Evolutionary conservation across 2,329 filamentous ascomycete species (phyloP).

Genomic region (Ceratocystiopsis sp.): DNA sequence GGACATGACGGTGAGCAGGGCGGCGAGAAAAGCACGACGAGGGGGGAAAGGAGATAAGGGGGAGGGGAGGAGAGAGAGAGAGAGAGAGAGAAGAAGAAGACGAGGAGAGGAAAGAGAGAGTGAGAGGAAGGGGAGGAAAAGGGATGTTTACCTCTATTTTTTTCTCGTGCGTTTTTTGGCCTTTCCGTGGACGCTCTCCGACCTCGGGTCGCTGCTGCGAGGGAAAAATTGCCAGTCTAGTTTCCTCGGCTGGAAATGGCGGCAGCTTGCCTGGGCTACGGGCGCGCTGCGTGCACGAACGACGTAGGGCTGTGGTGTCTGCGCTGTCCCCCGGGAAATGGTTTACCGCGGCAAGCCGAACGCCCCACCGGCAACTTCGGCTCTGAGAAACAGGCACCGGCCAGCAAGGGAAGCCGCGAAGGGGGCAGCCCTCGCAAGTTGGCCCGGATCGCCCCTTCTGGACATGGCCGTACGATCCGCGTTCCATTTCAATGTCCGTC

Average conservation of each 20-base stretch:
- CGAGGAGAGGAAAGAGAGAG: neutral
- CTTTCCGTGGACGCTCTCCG: conserved; percentile 1
- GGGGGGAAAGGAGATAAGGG: neutral
- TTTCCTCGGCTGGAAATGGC: too few relatives aligned
- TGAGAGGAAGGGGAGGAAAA: neutral
- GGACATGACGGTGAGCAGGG: conserved; percentile 25
- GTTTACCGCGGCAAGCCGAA: conserved; percentile 7
- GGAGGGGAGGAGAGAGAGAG: neutral
- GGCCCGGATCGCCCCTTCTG: too few relatives aligned
- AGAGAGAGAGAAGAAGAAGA: neutral
- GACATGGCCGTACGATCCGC: too few relatives aligned
- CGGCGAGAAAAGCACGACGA: neutral
- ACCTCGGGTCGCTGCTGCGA: conserved; percentile 3
- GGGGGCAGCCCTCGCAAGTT: too few relatives aligned
- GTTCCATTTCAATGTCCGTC: neutral
- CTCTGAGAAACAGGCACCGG: too few relatives aligned
- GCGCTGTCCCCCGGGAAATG: neutral
- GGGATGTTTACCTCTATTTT: conserved; percentile 1
- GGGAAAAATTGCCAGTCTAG: too few relatives aligned
- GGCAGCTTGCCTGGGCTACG: too few relatives aligned
- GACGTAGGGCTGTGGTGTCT: neutral
- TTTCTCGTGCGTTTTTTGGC: neutral
- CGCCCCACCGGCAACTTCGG: conserved; percentile 1
- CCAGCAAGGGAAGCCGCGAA: too few relatives aligned
- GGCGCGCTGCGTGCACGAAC: neutral